These are phyloP conservation scores for Vaccinium darrowii DNA, from an alignment of 148 eudicot genomes.

Conservation along the genomic window DNA sequence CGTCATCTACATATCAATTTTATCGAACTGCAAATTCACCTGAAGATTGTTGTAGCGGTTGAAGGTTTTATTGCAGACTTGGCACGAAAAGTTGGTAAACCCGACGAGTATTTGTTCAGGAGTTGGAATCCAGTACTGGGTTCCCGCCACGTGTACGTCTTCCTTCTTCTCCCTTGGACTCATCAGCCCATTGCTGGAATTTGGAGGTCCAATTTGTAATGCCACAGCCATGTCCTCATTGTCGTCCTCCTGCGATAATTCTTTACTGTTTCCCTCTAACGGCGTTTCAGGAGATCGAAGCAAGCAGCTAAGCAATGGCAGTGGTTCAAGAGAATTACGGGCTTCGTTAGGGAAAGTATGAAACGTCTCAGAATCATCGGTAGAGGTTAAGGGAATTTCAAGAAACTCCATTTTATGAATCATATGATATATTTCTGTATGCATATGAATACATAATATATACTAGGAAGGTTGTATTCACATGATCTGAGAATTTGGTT, in stretches of 20 bases:
- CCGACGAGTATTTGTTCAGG: constrained; percentile 68
- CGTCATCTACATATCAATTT: not conserved
- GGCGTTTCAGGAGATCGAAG: constrained; percentile 11
- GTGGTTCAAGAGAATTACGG: constrained; percentile 6
- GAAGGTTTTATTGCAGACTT: constrained; percentile 71
- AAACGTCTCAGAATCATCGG: constrained; percentile 22
- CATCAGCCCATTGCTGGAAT: constrained; percentile 1
- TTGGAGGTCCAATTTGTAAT: constrained; percentile 63
- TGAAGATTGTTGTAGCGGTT: constrained; percentile 88
- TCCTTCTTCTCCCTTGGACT: constrained; percentile 6
- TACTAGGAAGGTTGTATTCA: not conserved
- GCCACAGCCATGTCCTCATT: constrained; percentile 44
- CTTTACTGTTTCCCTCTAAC: not conserved
- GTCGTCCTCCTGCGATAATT: constrained; percentile 18
- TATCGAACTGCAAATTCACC: constrained; percentile 31
- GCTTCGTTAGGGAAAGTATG: constrained; percentile 40
- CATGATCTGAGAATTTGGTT: constrained; percentile 1
- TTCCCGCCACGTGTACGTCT: not conserved
- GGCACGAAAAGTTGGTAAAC: constrained; percentile 79
- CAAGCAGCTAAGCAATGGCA: constrained; percentile 24
- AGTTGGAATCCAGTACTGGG: constrained; percentile 68
- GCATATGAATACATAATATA: not conserved
- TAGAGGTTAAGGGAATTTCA: not conserved
- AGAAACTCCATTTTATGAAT: constrained; percentile 13
- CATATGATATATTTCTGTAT: not conserved